Conservation (phyloP, 2,329 filamentous ascomycete genomes). For the Fusarium drepaniforme region DNA sequence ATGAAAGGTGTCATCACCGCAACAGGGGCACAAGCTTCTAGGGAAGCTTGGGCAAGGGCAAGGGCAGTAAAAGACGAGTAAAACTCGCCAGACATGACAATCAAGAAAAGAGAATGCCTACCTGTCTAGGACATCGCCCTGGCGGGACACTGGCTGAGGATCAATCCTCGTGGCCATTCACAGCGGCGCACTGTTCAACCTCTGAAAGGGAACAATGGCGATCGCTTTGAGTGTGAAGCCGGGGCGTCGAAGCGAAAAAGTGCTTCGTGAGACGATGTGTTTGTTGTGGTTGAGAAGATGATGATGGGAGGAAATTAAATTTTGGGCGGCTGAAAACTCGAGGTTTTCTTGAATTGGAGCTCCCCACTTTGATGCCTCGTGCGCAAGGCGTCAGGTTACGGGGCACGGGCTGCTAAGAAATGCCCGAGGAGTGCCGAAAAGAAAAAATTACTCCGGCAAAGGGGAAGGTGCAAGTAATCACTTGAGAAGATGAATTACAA, state of each 20-base stretch:
- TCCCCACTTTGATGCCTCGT: constrained; percentile 48
- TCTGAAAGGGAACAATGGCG: constrained; percentile 31
- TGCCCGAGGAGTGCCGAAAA: neutral
- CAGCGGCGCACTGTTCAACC: constrained; percentile 35
- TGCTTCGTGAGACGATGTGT: constrained; percentile 17
- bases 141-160: constrained; percentile 38
- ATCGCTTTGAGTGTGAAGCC: constrained; percentile 34
- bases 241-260: constrained; percentile 23
- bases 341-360: constrained; percentile 44
- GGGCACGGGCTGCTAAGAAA: neutral
- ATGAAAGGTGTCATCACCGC: constrained; percentile 71
- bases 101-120: constrained; percentile 35
- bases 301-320: constrained; percentile 22
- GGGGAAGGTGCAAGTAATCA: neutral
- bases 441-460: neutral
- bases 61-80: neutral
- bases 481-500: neutral
- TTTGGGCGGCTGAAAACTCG: constrained; percentile 25
- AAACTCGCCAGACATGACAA: neutral
- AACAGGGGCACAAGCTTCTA: constrained; percentile 42
- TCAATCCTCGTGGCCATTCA: constrained; percentile 44
- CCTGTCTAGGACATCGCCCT: constrained; percentile 49
- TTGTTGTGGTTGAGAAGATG: constrained; percentile 30
- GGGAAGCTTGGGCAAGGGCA: constrained; percentile 5
- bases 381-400: constrained; percentile 44